Evolutionary conservation across 2,329 filamentous ascomycete species (phyloP).

Genomic region (Colletotrichum trifolii): DNA sequence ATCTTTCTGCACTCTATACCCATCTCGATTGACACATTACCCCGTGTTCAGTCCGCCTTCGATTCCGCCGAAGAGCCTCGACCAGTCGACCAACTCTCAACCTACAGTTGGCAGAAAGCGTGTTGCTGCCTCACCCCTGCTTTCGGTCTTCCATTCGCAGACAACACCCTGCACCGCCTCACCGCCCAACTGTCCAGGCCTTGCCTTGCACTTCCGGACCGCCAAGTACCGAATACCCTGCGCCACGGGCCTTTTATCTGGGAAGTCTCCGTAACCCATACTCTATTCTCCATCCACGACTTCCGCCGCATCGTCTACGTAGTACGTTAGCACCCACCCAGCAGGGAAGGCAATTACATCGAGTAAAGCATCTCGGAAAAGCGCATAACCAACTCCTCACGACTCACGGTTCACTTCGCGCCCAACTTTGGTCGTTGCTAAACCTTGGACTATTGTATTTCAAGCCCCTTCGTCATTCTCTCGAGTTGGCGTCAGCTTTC

Average conservation of each 20-base stretch:
- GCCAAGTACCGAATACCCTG: conserved; percentile 22
- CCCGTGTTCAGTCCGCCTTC: conserved; percentile 30
- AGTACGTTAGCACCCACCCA: not conserved
- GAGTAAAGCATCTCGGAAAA: conserved; percentile 25
- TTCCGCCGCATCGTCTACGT: too few species aligned
- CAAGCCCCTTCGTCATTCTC: conserved; percentile 15
- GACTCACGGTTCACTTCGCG: conserved; percentile 17
- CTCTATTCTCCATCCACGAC: not conserved
- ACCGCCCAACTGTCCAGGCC: conserved; percentile 25
- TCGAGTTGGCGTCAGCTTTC: not conserved
- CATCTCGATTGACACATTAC: conserved; percentile 25
- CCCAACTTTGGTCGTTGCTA: conserved; percentile 3
- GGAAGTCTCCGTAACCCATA: conserved; percentile 24
- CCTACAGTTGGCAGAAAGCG: conserved; percentile 15
- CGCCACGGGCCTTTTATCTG: not conserved
- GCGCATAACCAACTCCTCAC: conserved; percentile 24
- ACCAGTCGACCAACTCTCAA: conserved; percentile 12
- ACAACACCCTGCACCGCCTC: conserved; percentile 32
- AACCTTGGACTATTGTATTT: conserved; percentile 8
- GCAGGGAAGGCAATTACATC: conserved; percentile 7
- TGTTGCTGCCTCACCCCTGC: conserved; percentile 29
- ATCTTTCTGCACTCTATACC: not conserved
- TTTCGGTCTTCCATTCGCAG: conserved; percentile 35
- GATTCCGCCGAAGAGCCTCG: conserved; percentile 33
- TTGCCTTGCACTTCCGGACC: not conserved